These are phyloP conservation scores for Eutypa lata DNA, from an alignment of 2,329 filamentous ascomycete species.

Conservation along the genomic window DNA sequence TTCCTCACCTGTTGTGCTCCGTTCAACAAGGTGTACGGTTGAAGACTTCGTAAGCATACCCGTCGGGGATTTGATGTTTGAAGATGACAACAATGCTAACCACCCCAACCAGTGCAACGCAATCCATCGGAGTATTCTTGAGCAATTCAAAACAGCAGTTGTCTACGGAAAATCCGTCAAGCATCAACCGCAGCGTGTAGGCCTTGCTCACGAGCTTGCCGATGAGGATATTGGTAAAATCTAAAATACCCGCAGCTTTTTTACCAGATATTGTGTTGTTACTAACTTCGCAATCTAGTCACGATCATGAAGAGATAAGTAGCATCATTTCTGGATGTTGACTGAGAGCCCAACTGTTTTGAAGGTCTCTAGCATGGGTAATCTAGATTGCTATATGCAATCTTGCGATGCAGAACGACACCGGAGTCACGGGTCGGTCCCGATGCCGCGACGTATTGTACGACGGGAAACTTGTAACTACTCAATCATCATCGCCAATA, in stretches of 20 bases:
- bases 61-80: slow-evolving; percentile 12
- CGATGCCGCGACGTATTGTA: slow-evolving; percentile 11
- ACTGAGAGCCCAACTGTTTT: background rate
- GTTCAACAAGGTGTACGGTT: slow-evolving; percentile 77
- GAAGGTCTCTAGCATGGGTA: background rate
- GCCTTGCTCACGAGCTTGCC: slow-evolving; percentile 82
- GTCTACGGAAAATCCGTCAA: slow-evolving; percentile 98
- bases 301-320: slow-evolving; percentile 66
- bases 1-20: slow-evolving; percentile 82
- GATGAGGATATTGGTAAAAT: slow-evolving; percentile 94
- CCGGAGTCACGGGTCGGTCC: slow-evolving; percentile 18
- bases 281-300: slow-evolving; percentile 39
- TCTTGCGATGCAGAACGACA: slow-evolving; percentile 17
- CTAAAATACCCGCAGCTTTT: slow-evolving; percentile 13
- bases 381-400: slow-evolving; percentile 8
- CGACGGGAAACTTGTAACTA: slow-evolving; percentile 16
- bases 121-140: slow-evolving; percentile 93
- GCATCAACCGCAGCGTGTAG: slow-evolving; percentile 96
- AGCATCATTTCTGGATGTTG: slow-evolving; percentile 22
- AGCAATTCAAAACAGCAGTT: slow-evolving; percentile 92
- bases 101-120: slow-evolving; percentile 73
- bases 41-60: slow-evolving; percentile 85
- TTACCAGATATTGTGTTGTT: slow-evolving; percentile 7
- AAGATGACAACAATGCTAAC: slow-evolving; percentile 28
- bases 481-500: slow-evolving; percentile 19